Base-by-base conservation (phyloP, 441 rosid species). In the Macaranga tanarius region DNA sequence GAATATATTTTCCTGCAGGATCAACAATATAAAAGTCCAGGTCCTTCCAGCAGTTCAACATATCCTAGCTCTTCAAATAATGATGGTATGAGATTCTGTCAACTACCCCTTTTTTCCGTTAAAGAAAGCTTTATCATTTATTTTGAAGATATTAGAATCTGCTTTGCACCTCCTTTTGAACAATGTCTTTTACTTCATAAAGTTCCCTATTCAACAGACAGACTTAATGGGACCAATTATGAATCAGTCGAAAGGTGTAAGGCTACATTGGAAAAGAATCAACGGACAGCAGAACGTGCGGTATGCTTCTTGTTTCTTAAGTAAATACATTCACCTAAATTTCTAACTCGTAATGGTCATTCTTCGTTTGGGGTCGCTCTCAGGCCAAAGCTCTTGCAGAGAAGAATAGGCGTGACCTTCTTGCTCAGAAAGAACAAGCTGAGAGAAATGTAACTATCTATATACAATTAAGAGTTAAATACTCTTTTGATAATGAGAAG, bases 361-460 rank as follows among this genome's bases (percentile, higher is more conserved):
- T 3, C 50, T 68, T 61, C 25, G 73, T 60, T 69, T 64, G 71
- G 62, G 64, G 52, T 76, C 67, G 52, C 63, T 85, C 88, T 76
- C 93, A 95, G 99, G 95, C 89, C 61, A 92, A 92, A 79, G 97
- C 95, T 75, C 97, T 95, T 73, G 95, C 92, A 59, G 98, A 95
- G 90, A 95, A 92, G 91, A 95, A 88, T 70, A 86, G 79, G 87
- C 92, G 88, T 5, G 99, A 95, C 79, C 89, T 85, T 77, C 90
- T 88, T 79, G 92, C 85, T 70, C 93, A 90, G 84, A 87, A 88
- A 79, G 98, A 91, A 84, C 98, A 92, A 77, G 88, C 95, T 25
- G 97, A 92, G 82, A 90, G 89, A 93, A 89, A 90, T 85, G 99
- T 95, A 85, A 86, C 45, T 65, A 71, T 42, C 69, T 44, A 47